Evolutionary conservation across 805 yeast species (phyloP).

Genomic region (Suhomyces kilbournensis): DNA sequence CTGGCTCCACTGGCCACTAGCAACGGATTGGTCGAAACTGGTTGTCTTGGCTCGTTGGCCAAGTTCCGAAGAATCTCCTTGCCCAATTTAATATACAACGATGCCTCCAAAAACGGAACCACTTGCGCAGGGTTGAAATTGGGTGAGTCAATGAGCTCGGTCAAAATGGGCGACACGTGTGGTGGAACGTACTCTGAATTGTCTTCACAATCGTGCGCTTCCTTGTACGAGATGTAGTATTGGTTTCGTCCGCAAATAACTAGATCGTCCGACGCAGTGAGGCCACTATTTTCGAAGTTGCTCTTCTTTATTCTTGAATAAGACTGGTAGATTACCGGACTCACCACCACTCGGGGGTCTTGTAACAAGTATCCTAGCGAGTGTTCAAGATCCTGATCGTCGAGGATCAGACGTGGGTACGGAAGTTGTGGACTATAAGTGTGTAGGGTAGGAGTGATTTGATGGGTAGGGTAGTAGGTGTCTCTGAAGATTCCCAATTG

Average conservation of each 20-base stretch:
- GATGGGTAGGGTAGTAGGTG: conserved; percentile 72
- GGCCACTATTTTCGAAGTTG: not conserved
- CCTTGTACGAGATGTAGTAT: conserved; percentile 13
- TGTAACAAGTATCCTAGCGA: conserved; percentile 13
- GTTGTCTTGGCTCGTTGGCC: conserved; percentile 59
- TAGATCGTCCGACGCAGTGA: conserved; percentile 5
- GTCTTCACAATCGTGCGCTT: conserved; percentile 5
- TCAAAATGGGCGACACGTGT: conserved; percentile 52
- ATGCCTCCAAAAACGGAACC: conserved; percentile 74
- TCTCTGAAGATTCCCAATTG: conserved; percentile 52
- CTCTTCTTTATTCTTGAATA: conserved; percentile 10
- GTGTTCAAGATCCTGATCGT: conserved; percentile 15
- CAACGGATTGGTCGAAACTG: conserved; percentile 63
- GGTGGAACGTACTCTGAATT: conserved; percentile 37
- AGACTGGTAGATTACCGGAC: conserved; percentile 30
- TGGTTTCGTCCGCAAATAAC: conserved; percentile 16
- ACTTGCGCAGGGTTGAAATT: conserved; percentile 62
- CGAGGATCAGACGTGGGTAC: conserved; percentile 20
- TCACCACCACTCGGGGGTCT: conserved; percentile 16
- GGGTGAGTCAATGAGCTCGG: conserved; percentile 75
- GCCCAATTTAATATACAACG: conserved; percentile 60
- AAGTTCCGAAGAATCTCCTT: conserved; percentile 57
- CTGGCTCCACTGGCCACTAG: conserved; percentile 78
- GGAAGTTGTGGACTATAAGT: conserved; percentile 45
- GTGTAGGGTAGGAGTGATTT: conserved; percentile 56